Base-by-base conservation (phyloP, 306 rosid genomes). In the Trifolium pratense region DNA sequence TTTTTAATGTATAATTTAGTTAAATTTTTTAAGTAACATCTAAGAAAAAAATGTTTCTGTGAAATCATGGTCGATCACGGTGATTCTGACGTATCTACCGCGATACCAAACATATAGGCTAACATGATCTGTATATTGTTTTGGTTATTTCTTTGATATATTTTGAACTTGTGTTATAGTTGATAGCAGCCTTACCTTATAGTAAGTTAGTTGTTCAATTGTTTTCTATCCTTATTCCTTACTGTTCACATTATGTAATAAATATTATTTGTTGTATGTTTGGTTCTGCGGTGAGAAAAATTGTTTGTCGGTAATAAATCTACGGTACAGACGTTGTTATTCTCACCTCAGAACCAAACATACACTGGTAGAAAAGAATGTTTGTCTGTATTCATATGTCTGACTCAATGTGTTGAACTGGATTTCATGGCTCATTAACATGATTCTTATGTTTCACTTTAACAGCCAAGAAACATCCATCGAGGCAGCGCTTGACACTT, bases 401-500 rank as follows among this genome's bases (percentile, higher is more conserved):
- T 49, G 42, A 73, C 43, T 77, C 49, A 53, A 55, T 25, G n/a
- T n/a, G 52, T 7, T 66, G 39, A 29, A 31, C 74, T 68, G 53
- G 32, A 40, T 69, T 37, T 58, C 82, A 60, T 61, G 68, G 70
- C 71, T 77, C 26, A 75, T 43, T 86, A 65, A 83, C 67, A 6
- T 76, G 53, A 37, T 83, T 78, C 49, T 20, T n/a, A 61, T 75
- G 42, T 76, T 79, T 79, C 82, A 17, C 65, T 48, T 20, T 86
- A 45, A 81, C 99, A 95, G 97, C 93, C 79, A 90, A 85, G 89
- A 91, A 88, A 81, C 73, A 83, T 36, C 97, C 97, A 14, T 84
- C 87, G 32, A 84, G 99, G 74, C 99, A 95, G 86, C 88, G 99
- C 67, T 82, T 95, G 67, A 91, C 99, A 34, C 97, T 95, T 71